A percentile compares a stretch with the other conserved stretches of the same genome.
phyloP scores from a whole-genome alignment of 2,329 filamentous ascomycete species.

The Nothophaeocryptopus gaeumannii region DNA sequence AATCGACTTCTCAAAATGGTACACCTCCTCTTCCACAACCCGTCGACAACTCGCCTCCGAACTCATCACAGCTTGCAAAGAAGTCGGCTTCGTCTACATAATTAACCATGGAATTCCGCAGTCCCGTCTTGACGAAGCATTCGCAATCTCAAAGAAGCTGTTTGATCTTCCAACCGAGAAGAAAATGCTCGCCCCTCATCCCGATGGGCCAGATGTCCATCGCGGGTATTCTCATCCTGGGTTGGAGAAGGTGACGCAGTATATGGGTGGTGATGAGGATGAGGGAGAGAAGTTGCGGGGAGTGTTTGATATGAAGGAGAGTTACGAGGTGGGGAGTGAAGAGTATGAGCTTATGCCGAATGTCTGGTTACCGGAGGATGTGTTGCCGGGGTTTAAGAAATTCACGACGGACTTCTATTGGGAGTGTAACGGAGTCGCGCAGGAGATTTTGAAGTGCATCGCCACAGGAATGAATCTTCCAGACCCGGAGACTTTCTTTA shows the following conservation, averaged over 20 bases:
- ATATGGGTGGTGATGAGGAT: slow-evolving; percentile 4
- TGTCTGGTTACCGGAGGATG: slow-evolving; percentile 48
- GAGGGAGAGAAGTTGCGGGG: slow-evolving; percentile 4
- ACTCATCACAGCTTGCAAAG: slow-evolving; percentile 40
- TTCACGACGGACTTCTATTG: slow-evolving; percentile 36
- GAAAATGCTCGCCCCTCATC: slow-evolving; percentile 42
- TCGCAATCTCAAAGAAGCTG: slow-evolving; percentile 35
- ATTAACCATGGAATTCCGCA: slow-evolving; percentile 38
- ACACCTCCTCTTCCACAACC: not conserved
- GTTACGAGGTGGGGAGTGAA: slow-evolving; percentile 49
- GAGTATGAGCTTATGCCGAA: slow-evolving; percentile 45
- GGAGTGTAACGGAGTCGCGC: slow-evolving; percentile 30
- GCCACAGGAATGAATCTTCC: slow-evolving; percentile 36
- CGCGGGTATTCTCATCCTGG: slow-evolving; percentile 40
- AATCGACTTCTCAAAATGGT: slow-evolving; percentile 24
- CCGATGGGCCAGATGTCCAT: slow-evolving; percentile 39
- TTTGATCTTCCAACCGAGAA: slow-evolving; percentile 37
- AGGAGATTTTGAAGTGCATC: slow-evolving; percentile 33
- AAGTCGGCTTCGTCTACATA: slow-evolving; percentile 44
- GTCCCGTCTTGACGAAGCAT: slow-evolving; percentile 30
- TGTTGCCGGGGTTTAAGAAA: slow-evolving; percentile 44
- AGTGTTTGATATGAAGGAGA: slow-evolving; percentile 33
- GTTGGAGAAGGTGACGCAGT: slow-evolving; percentile 8
- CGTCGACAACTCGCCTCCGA: slow-evolving; percentile 27
- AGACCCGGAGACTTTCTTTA: slow-evolving; percentile 17